Conservation (phyloP, 192 early-diverging fungal species). For the Phycomyces blakesleeanus region DNA sequence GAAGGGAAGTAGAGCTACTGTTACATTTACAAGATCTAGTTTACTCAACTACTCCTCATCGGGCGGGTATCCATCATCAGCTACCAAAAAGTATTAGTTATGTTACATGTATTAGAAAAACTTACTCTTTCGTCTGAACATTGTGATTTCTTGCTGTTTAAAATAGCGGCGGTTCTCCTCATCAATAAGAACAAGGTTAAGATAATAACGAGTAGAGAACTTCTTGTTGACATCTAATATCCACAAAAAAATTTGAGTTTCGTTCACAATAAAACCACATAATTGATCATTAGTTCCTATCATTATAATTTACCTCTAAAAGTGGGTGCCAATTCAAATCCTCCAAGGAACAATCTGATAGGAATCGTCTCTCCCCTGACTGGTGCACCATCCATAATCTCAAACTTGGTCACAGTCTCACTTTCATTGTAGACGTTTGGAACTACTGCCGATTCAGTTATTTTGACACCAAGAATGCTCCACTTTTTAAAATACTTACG, state of each 20-base stretch:
- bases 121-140: conserved; percentile 60
- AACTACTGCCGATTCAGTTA: conserved; percentile 37
- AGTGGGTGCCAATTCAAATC: conserved; percentile 98
- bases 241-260: background rate
- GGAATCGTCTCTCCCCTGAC: conserved; percentile 96
- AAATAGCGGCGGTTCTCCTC: conserved; percentile 99
- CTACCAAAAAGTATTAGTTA: conserved; percentile 11
- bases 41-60: conserved; percentile 19
- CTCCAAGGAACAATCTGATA: conserved; percentile 93
- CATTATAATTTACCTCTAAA: conserved; percentile 75
- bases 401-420: conserved; percentile 98
- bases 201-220: conserved; percentile 96
- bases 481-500: conserved; percentile 34
- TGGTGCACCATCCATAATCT: conserved; percentile 99
- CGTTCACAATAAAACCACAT: too few species aligned
- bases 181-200: conserved; percentile 97
- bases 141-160: conserved; percentile 97
- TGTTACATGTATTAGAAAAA: background rate
- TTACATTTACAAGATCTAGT: too few species aligned
- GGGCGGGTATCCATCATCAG: conserved; percentile 38
- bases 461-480: background rate
- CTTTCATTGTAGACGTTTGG: conserved; percentile 98
- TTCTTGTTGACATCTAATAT: conserved; percentile 86
- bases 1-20: too few species aligned
- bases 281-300: too few species aligned